Evolutionary conservation across 306 rosid genomes (phyloP).

Genomic region (Coriaria nepalensis): DNA sequence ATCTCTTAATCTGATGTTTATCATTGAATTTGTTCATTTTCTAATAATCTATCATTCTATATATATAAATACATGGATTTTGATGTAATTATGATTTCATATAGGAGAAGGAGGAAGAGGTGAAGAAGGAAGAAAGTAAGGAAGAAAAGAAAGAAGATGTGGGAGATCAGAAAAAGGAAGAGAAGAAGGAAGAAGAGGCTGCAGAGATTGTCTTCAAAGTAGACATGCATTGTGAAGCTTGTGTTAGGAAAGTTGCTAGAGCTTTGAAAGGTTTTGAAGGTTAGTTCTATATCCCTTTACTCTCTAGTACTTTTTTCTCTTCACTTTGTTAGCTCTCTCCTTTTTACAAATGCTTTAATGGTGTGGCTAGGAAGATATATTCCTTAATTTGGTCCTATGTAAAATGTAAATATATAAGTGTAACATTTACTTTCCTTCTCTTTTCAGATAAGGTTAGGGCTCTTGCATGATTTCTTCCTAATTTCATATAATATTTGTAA

Average conservation of each 20-base stretch:
- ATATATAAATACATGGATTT: background rate
- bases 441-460: background rate
- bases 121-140: slow-evolving; percentile 22
- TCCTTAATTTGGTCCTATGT: no score
- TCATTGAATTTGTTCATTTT: no score
- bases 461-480: background rate
- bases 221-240: slow-evolving; percentile 96
- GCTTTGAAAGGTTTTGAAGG: slow-evolving; percentile 91
- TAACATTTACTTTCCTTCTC: background rate
- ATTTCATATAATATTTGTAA: background rate
- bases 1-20: no score
- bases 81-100: background rate
- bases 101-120: slow-evolving; percentile 18
- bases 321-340: slow-evolving; percentile 1
- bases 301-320: slow-evolving; percentile 4
- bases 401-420: no score
- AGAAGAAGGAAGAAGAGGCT: slow-evolving; percentile 34
- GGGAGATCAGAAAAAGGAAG: slow-evolving; percentile 7
- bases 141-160: slow-evolving; percentile 25
- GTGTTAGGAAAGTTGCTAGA: slow-evolving; percentile 80
- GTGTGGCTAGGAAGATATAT: no score
- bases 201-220: slow-evolving; percentile 75
- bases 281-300: slow-evolving; percentile 9
- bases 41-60: no score
- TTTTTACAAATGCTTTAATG: background rate